Evolutionary conservation across 1,284 basidiomycete species (phyloP).

Genomic region (Ganoderma lingzhi): DNA sequence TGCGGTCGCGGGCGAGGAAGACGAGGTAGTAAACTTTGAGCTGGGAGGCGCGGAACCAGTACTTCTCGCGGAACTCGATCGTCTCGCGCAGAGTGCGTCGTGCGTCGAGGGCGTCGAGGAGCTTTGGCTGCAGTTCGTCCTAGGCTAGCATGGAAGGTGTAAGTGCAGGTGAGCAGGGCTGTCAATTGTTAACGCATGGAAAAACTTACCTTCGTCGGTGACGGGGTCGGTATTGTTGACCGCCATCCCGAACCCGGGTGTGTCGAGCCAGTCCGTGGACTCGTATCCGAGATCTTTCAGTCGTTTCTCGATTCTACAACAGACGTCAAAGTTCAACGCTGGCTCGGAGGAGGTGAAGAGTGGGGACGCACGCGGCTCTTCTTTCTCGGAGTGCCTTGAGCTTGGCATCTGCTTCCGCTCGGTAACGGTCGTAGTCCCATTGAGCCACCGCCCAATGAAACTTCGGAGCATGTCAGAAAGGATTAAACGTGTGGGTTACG

Average conservation of each 20-base stretch:
- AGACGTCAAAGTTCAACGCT: background rate
- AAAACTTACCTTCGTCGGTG: background rate
- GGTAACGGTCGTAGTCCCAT: background rate
- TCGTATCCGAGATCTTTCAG: slow-evolving; percentile 10
- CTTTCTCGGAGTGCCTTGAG: background rate
- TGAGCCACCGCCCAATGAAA: background rate
- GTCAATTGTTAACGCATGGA: background rate
- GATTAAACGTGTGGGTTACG: background rate
- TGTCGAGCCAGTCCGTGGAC: background rate
- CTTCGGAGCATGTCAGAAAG: background rate
- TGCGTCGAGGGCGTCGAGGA: slow-evolving; percentile 1
- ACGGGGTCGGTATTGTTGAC: background rate
- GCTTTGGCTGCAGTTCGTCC: slow-evolving; percentile 9
- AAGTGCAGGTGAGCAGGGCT: background rate
- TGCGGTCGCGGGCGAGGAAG: slow-evolving; percentile 2
- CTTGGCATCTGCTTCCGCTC: background rate
- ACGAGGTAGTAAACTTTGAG: background rate
- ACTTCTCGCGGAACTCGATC: slow-evolving; percentile 1
- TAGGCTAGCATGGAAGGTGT: background rate
- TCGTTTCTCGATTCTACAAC: slow-evolving; percentile 2
- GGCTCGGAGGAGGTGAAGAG: background rate
- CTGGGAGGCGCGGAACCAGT: background rate
- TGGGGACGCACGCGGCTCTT: background rate
- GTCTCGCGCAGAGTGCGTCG: background rate
- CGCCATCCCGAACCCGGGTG: background rate